Percentiles rank a stretch among this genome's conserved stretches.
These are phyloP conservation scores for Chlamydomonas asymmetrica DNA, from an alignment of 139 green algal genomes.

Conservation along the genomic window DNA sequence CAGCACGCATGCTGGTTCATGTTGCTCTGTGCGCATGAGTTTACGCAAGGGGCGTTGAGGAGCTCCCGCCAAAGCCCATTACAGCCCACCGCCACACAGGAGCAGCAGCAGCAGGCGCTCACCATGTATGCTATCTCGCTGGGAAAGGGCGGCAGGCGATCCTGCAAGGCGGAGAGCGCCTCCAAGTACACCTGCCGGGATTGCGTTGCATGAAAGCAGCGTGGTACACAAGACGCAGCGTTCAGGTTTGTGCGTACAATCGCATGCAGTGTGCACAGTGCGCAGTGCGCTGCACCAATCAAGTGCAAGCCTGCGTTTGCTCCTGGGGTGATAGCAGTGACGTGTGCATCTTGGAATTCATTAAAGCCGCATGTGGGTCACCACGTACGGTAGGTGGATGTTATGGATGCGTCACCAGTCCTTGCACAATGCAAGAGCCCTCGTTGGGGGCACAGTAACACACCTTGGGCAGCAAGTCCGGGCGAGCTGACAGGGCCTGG, in stretches of 20 bases:
- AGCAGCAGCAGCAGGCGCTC: not conserved
- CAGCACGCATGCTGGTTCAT: not conserved
- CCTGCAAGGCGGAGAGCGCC: constrained; percentile 70
- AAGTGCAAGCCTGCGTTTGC: no score
- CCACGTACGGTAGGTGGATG: no score
- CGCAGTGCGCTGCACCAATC: no score
- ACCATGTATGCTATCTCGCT: constrained; percentile 61
- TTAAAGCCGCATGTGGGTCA: no score
- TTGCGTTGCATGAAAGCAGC: no score
- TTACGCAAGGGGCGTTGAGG: not conserved
- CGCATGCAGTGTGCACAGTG: no score
- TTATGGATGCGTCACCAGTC: no score
- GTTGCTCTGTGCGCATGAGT: not conserved
- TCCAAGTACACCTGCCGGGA: constrained; percentile 73
- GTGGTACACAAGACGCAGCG: not conserved
- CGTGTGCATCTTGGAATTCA: no score
- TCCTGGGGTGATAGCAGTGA: no score
- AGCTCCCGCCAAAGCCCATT: not conserved
- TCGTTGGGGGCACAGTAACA: constrained; percentile 1
- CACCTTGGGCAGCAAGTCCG: constrained; percentile 74
- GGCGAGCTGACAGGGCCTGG: constrained; percentile 76
- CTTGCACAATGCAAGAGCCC: not conserved
- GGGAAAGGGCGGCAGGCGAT: constrained; percentile 73
- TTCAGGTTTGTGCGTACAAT: not conserved
- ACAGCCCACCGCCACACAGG: not conserved